Base-by-base conservation (phyloP, 2,329 filamentous ascomycete species). In the Chaetomiaceae sp. region DNA sequence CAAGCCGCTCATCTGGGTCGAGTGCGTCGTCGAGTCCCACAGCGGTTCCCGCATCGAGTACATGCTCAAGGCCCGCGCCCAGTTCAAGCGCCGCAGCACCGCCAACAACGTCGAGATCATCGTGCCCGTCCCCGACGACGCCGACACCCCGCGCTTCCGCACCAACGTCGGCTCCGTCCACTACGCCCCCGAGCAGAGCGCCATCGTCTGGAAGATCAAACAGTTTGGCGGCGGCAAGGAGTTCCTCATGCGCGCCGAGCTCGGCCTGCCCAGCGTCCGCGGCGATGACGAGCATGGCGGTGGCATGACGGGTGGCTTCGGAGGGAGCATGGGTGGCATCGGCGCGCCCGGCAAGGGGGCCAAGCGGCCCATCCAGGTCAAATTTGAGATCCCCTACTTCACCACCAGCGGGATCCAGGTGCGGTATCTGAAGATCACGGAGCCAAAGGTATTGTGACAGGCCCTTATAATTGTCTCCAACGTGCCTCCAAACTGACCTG, bases 321-420 rank as follows among this genome's bases (percentile, higher is more conserved):
- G 91, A 53, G 91, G 91, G 17, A 95, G 88, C 64, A 96, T 96
- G 90, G 91, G 91, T 49, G 91, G 91, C 54, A 80, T 93, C 22
- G 82, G 78, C n/a, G 76, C 81, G 4, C 67, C 69, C 17, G 83
- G 81, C 48, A 97, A 97, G 72, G 87, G 87, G 17, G 79, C 80
- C 47, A 98, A 97, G 76, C 75, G 93, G 58, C 93, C 93, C 1
- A 98, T 98, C 61, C 91, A 90, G 67, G 93, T 98, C 72, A 98
- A 98, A 73, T 98, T 98, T 65, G 93, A 98, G 73, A 98, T 98
- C 63, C 93, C 93, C n/a, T 98, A 98, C 70, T 98, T 98, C 66
- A 98, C 93, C n/a, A 98, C 94, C 3, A 94, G 87, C 70, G 93
- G 93, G 55, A 98, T 98, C 58, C 94, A 98, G 68, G 93, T 98